These are phyloP conservation scores for Waltergamsia citrina DNA, from an alignment of 2,329 filamentous ascomycete genomes.

Conservation along the genomic window DNA sequence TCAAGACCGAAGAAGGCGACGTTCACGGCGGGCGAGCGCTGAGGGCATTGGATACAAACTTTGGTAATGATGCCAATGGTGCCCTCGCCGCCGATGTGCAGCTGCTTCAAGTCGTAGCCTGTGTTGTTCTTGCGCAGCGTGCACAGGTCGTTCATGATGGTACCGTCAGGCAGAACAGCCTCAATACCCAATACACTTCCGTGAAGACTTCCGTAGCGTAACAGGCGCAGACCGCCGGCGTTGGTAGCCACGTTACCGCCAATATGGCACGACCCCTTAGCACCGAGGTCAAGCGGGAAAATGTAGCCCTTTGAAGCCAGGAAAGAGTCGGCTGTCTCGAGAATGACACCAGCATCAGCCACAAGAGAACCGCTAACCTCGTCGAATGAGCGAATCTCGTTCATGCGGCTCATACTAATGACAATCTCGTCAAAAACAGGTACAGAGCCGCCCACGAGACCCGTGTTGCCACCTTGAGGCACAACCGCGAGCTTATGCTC, in stretches of 20 bases:
- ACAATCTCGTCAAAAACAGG: constrained; percentile 98
- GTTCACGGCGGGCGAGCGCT: constrained; percentile 79
- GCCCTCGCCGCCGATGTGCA: constrained; percentile 92
- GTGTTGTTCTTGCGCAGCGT: constrained; percentile 97
- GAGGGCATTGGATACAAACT: constrained; percentile 81
- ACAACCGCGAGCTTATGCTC: constrained; percentile 86
- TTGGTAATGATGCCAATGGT: constrained; percentile 92
- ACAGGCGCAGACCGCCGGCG: constrained; percentile 78
- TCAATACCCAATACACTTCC: constrained; percentile 88
- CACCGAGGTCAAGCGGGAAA: constrained; percentile 94
- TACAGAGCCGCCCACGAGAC: constrained; percentile 87
- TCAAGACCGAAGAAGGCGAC: constrained; percentile 90
- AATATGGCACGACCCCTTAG: constrained; percentile 93
- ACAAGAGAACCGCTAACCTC: constrained; percentile 86
- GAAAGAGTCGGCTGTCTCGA: constrained; percentile 81
- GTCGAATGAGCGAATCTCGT: constrained; percentile 83
- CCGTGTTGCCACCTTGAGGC: constrained; percentile 94
- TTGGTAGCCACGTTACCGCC: constrained; percentile 96
- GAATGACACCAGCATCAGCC: constrained; percentile 80
- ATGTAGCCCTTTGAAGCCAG: constrained; percentile 77
- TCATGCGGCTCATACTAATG: constrained; percentile 84
- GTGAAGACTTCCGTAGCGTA: constrained; percentile 91
- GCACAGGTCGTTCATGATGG: constrained; percentile 79
- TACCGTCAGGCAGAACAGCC: constrained; percentile 88
- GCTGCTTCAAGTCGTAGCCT: constrained; percentile 92